Base-by-base conservation (phyloP, 2,329 filamentous ascomycete genomes). In the Fusarium euwallaceae region DNA sequence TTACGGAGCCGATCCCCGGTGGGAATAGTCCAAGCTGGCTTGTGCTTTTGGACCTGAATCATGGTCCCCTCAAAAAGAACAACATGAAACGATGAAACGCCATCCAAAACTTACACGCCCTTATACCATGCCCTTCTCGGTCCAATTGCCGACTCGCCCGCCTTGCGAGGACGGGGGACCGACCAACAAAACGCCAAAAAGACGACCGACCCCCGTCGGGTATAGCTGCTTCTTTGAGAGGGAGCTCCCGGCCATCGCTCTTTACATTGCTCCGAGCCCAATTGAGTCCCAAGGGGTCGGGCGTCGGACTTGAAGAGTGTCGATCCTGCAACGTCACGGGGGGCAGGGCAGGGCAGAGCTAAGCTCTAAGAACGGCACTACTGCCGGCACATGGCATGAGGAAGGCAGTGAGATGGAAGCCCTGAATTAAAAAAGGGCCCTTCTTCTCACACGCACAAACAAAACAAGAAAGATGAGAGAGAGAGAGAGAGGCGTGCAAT, bases 81-180 rank as follows among this genome's bases (percentile, higher is more conserved):
- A 64, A 53, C 34, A 32, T 71, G 72, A 73, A 75, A 73, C 72
- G 51, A 68, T 65, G 66, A 75, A 73, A 75, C 70, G 39, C 69
- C 62, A 65, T 62, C 53, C 72, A 58, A 75, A 73, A 75, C 72
- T 64, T 66, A 64, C 32, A 64, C 71, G 72, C 64, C 51, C 56
- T 69, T 43, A 22, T 36, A 48, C 58, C 72, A 72, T 72, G 61
- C 69, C 72, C 61, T 63, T 67, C 69, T 73, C 64, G 72, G 67
- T 39, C 37, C 37, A 48, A 34, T 27, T 62, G 29, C 65, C 59
- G 37, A 63, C 48, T 67, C 65, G 59, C 58, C 65, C 48, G 34
- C 68, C 64, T 48, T 48, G 51, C 62, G 41, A 67, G 58, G 61
- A 63, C 55, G 34, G 68, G 56, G 67, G 55, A 43, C 39, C 51